phyloP scores from a whole-genome alignment of 2,329 filamentous ascomycete genomes.

The Diaporthe ampelina region DNA sequence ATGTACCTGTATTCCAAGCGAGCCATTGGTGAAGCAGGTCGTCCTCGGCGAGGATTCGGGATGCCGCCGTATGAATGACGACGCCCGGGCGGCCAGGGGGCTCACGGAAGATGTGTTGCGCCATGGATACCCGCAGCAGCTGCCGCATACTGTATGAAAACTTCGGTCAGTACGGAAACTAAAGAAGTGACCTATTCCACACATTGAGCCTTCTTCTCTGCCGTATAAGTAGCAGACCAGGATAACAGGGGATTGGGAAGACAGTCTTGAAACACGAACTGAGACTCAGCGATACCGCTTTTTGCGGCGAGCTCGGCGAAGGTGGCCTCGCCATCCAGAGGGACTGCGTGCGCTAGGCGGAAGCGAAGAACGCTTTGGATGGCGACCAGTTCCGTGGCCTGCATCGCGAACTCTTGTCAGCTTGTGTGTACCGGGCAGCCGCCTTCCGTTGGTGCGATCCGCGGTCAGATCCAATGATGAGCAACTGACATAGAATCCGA shows the following conservation, averaged over 20 bases:
- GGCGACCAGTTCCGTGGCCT: not conserved
- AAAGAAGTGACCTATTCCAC: too few species aligned
- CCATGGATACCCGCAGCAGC: not conserved
- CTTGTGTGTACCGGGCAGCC: not conserved
- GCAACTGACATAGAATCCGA: not conserved
- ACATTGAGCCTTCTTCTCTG: too few species aligned
- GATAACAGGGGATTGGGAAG: too few species aligned
- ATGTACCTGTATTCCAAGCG: too few species aligned
- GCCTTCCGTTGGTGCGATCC: too few species aligned
- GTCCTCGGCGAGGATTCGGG: too few species aligned
- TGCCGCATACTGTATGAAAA: not conserved
- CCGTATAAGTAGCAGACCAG: too few species aligned
- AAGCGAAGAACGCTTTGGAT: not conserved
- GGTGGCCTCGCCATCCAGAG: not conserved
- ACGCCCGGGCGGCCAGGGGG: not conserved
- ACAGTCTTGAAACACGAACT: too few species aligned
- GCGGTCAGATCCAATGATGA: too few species aligned
- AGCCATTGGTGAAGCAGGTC: too few species aligned
- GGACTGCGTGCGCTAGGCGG: not conserved
- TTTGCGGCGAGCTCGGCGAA: not conserved
- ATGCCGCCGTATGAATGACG: too few species aligned
- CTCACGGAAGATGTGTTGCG: not conserved
- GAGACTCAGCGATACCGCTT: not conserved
- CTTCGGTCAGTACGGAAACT: not conserved
- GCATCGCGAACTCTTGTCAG: not conserved